Evolutionary conservation across 306 rosid species (phyloP), one percentile per base, ranked within the genome.

Genomic region (Inga laurina): DNA sequence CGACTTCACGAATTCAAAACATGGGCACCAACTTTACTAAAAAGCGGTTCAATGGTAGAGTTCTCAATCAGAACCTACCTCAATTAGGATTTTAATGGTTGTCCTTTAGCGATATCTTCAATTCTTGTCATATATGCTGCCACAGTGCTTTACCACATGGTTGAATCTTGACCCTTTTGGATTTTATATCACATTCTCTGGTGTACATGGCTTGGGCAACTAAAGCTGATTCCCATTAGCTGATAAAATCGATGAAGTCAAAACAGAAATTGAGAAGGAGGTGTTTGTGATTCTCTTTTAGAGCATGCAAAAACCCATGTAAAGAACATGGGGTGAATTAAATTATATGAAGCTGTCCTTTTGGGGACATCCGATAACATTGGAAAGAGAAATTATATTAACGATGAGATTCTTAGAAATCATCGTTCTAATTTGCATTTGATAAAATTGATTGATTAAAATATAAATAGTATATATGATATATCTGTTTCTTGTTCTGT

Each of bases 31-130:
- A 68, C 73, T 75, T 80, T 68, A 56, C 45, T 67, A 22, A 46
- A 57, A 52, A 62, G 64, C 35, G 46, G 51, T 79, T 32, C 1
- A 66, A 16, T 68, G 41, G 76, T 9, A 51, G 68, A 51, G 68
- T 35, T 68, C 76, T 79, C 65, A 34, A 32, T 5, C 1, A 65
- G 56, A 66, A 84, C 24, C 21, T 83, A 35, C 65, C 30, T 74
- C 44, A 35, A 73, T 61, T 49, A 78, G 18, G 74, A 61, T 48
- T 72, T 48, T 24, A 72, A 62, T 78, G 75, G 77, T 82, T 67
- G 15, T 1, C n/a, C 15, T 0, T 22, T 10, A 9, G 32, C 2
- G 13, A 34, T 34, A 54, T 48, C 49, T 54, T 32, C 15, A 4
- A 21, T 35, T 52, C 14, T 37, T 76, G n/a, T 59, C 64, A 65